Conservation (phyloP, 108 stramenopile species). For the Fragilaria radians region DNA sequence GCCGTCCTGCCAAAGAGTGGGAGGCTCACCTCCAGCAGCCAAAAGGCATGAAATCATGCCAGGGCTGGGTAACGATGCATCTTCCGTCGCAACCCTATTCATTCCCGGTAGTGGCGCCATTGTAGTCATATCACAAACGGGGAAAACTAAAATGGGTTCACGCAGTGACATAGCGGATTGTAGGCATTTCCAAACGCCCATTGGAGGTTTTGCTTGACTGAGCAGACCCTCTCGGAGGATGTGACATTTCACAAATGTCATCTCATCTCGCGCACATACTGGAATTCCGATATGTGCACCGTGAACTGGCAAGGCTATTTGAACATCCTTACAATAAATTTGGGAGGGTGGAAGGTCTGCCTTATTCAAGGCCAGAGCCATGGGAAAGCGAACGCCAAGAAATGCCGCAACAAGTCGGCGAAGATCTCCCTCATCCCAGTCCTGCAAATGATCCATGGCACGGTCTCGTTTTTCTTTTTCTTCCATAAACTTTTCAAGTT, state of each 20-base stretch:
- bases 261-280: conserved; percentile 62
- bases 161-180: conserved; percentile 54
- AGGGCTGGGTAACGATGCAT: conserved; percentile 53
- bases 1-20: conserved; percentile 46
- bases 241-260: conserved; percentile 57
- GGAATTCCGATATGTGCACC: conserved; percentile 68
- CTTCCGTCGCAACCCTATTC: conserved; percentile 35
- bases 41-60: conserved; percentile 61
- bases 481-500: conserved; percentile 52
- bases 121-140: conserved; percentile 62
- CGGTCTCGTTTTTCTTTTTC: conserved; percentile 38
- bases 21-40: conserved; percentile 53
- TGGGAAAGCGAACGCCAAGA: conserved; percentile 81
- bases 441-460: conserved; percentile 40
- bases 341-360: conserved; percentile 50
- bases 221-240: conserved; percentile 3
- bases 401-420: conserved; percentile 75
- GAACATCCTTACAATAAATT: conserved; percentile 37
- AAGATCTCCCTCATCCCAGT: conserved; percentile 77
- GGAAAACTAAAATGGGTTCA: conserved; percentile 67
- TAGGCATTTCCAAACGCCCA: conserved; percentile 70
- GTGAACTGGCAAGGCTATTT: conserved; percentile 54
- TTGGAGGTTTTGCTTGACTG: conserved; percentile 7
- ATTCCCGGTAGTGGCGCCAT: conserved; percentile 59
- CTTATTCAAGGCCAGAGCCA: conserved; percentile 86